These are phyloP conservation scores for Rhododendron ferrugineum DNA, from an alignment of 148 eudicot genomes.

Conservation along the genomic window DNA sequence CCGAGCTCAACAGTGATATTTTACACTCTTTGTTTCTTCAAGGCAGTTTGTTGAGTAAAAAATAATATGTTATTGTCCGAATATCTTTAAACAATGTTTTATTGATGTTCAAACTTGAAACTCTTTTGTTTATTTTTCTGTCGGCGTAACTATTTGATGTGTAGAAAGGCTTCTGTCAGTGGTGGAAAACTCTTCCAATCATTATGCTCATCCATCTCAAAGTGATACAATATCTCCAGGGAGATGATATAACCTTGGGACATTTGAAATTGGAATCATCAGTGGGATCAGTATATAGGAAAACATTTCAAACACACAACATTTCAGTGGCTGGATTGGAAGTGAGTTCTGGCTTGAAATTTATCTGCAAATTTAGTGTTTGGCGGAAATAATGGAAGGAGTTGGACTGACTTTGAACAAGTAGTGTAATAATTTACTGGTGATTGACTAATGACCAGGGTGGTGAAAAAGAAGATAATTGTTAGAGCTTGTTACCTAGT, in stretches of 20 bases:
- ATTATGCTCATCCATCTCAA: background rate
- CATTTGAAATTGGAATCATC: background rate
- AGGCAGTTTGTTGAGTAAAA: background rate
- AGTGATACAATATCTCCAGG: background rate
- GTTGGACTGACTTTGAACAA: background rate
- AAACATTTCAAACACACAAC: background rate
- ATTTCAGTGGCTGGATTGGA: background rate
- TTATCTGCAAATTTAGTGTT: background rate
- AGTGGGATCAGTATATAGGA: background rate
- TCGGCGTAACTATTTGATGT: background rate
- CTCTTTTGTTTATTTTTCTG: background rate
- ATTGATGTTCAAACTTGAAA: background rate
- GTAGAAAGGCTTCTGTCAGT: background rate
- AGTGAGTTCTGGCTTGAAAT: background rate
- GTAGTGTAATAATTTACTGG: background rate
- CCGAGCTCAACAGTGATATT: background rate
- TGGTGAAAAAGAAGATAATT: background rate
- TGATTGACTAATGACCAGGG: background rate
- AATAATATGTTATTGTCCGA: background rate
- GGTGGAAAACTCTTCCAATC: background rate
- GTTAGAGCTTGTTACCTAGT: background rate
- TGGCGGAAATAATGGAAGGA: background rate
- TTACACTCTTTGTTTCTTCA: background rate
- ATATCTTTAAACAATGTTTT: background rate
- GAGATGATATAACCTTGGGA: background rate